Evolutionary conservation across 345 rosid genomes (phyloP).

Genomic region (Geranium rotundifolium): DNA sequence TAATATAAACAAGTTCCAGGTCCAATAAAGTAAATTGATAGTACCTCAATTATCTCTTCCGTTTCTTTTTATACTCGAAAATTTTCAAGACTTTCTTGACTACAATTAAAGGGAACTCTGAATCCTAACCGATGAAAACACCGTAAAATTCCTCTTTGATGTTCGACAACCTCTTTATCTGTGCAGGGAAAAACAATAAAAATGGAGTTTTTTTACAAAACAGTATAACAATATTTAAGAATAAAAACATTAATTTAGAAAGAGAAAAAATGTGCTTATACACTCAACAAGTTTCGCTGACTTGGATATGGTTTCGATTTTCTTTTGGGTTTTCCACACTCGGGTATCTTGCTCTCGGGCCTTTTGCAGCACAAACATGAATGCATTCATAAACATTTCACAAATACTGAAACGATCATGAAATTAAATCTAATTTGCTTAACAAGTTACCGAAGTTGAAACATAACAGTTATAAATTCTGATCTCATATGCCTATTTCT

Average conservation of each 20-base stretch:
- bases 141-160: constrained; percentile 93
- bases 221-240: too few species aligned
- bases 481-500: too few species aligned
- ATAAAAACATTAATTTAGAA: too few species aligned
- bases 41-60: constrained; percentile 91
- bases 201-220: too few species aligned
- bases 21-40: background rate
- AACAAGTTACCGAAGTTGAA: too few species aligned
- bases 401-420: too few species aligned
- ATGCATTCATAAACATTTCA: too few species aligned
- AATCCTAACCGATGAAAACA: constrained; percentile 84
- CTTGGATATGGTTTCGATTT: constrained; percentile 78
- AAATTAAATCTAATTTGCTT: too few species aligned
- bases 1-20: background rate
- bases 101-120: constrained; percentile 77
- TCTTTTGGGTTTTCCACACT: too few species aligned
- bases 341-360: constrained; percentile 88
- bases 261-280: constrained; percentile 24
- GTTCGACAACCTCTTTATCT: constrained; percentile 67
- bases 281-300: constrained; percentile 58
- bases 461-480: too few species aligned
- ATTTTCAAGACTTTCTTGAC: constrained; percentile 77
- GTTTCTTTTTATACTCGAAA: constrained; percentile 65
- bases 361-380: constrained; percentile 80
- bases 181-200: background rate